Evolutionary conservation across 1,139 yeast species (phyloP).

Genomic region (Nadsonia commutata): DNA sequence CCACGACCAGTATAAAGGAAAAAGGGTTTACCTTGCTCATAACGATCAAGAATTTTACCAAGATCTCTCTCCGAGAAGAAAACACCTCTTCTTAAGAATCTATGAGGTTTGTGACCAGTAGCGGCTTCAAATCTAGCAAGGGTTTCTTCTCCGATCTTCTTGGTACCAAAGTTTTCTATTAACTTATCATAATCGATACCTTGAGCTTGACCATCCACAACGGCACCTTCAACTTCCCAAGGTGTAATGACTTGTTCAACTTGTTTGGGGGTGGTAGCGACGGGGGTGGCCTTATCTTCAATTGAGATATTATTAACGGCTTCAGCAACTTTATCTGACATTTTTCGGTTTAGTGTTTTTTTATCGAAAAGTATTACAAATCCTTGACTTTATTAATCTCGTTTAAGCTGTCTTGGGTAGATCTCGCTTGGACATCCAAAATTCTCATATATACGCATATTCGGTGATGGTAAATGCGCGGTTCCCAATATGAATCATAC

Average conservation of each 20-base stretch:
- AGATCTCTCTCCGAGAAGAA: slow-evolving; percentile 92
- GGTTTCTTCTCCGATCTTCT: slow-evolving; percentile 52
- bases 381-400: too few relatives aligned
- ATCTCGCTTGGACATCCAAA: background rate
- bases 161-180: slow-evolving; percentile 79
- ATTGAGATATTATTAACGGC: slow-evolving; percentile 9
- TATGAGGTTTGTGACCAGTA: slow-evolving; percentile 91
- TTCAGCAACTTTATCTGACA: slow-evolving; percentile 9
- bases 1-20: slow-evolving; percentile 97
- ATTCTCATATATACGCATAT: background rate
- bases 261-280: slow-evolving; percentile 8
- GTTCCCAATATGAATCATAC: too few relatives aligned
- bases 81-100: slow-evolving; percentile 76
- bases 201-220: slow-evolving; percentile 79
- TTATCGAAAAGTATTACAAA: too few relatives aligned
- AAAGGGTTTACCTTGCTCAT: slow-evolving; percentile 91
- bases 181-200: slow-evolving; percentile 85
- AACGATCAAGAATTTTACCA: slow-evolving; percentile 60
- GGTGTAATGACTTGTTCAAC: slow-evolving; percentile 71
- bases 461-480: background rate
- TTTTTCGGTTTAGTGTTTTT: background rate
- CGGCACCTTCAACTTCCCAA: slow-evolving; percentile 99
- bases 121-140: slow-evolving; percentile 59
- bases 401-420: too few relatives aligned
- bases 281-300: slow-evolving; percentile 4